phyloP scores from a whole-genome alignment of 495 filamentous ascomycete species.

The Lepidopterella palustris region DNA sequence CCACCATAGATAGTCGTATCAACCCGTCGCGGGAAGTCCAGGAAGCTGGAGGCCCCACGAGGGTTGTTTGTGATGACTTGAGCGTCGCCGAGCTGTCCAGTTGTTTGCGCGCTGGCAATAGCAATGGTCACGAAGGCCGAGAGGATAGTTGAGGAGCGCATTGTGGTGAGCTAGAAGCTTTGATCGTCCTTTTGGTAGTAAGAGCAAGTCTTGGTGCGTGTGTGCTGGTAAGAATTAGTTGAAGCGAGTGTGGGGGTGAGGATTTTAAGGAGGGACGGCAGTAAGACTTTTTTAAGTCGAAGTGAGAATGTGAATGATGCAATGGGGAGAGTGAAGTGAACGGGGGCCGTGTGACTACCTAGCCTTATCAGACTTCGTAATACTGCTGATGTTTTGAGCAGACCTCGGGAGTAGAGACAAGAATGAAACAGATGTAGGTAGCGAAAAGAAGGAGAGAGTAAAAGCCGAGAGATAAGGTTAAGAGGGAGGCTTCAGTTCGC shows the following conservation, averaged over 20 bases:
- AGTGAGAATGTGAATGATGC: background rate
- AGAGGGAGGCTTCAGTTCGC: background rate
- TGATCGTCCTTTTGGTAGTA: too few species aligned
- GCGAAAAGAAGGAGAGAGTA: background rate
- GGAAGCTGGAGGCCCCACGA: slow-evolving; percentile 51
- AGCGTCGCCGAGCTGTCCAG: slow-evolving; percentile 38
- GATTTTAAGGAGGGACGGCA: background rate
- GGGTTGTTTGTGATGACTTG: slow-evolving; percentile 56
- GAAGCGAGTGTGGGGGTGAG: background rate
- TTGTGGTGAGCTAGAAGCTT: too few species aligned
- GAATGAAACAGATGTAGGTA: background rate
- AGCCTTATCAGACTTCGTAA: background rate
- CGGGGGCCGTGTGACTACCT: background rate
- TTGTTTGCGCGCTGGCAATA: slow-evolving; percentile 41
- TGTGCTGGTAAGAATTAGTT: background rate
- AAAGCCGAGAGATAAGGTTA: background rate
- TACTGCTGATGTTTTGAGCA: background rate
- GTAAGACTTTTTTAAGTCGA: background rate
- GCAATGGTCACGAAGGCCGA: slow-evolving; percentile 39
- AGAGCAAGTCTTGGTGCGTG: background rate
- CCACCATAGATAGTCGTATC: too few species aligned
- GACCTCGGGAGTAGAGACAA: background rate
- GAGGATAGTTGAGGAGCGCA: slow-evolving; percentile 40
- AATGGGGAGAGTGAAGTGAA: background rate
- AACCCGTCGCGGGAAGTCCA: slow-evolving; percentile 49